Evolutionary conservation across 2,329 filamentous ascomycete genomes (phyloP), one percentile per base, ranked within the genome.

Genomic region (Trichophyton simii): DNA sequence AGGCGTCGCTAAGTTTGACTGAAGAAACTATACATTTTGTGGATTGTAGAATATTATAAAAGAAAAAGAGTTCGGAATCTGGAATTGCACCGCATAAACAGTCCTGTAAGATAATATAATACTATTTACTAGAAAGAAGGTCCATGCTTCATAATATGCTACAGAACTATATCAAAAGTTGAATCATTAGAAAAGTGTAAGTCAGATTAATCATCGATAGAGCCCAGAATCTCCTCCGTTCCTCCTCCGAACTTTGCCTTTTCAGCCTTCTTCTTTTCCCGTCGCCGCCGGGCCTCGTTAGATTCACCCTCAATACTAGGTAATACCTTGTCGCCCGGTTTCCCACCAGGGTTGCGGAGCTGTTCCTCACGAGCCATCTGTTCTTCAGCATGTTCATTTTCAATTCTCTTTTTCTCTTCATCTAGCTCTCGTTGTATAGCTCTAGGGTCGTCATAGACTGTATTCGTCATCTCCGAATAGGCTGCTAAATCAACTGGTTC

Each of bases 391-490:
- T 78, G 73, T 60, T 79, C 71, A n/a, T 75, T 73, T 61, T 78
- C 76, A 22, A 79, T 77, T 58, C 71, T 71, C 61, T 72, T 74
- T 65, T 75, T 77, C 62, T 77, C 76, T 31, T 76, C 75, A 55
- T 78, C 73, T 20, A 78, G 66, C 64, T 76, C 73, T 60, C 72
- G 66, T 60, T 77, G 70, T 34, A 77, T 72, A 4, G 71, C 41
- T 58, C 67, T 72, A 34, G 74, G 74, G 60, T 77, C 74, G 59
- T 76, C 75, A 52, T 73, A 76, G 8, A 73, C 69, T 2, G 72
- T 74, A 62, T 78, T 77, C 8, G 77, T 77, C 73, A 79, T 72
- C 62, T 74, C 71, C 0, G 76, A 76, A 60, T 77, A 79, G 18
- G 75, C 72, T 11, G 69, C 71, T 54, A 79, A 70, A 64, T 76